phyloP scores from a whole-genome alignment of 2,329 filamentous ascomycete genomes.

The Apiospora pterosperma region DNA sequence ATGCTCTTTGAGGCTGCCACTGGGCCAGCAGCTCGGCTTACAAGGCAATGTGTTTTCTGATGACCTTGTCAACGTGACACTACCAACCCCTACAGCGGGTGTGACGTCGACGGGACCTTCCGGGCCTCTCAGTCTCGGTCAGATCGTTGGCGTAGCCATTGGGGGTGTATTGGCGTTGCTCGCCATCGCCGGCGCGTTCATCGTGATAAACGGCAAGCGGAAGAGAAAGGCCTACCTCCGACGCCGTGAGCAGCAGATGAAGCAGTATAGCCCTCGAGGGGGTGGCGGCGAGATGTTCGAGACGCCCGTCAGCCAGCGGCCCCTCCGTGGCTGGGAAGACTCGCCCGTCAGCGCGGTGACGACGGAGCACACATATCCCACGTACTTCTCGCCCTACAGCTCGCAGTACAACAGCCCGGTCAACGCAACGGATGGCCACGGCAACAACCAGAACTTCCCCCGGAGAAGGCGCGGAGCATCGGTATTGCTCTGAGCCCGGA shows the following conservation, averaged over 20 bases:
- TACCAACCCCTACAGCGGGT: slow-evolving; percentile 38
- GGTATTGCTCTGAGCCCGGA: too few species aligned
- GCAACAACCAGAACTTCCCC: slow-evolving; percentile 25
- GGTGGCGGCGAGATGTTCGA: slow-evolving; percentile 41
- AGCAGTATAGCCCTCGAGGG: slow-evolving; percentile 37
- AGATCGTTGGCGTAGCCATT: slow-evolving; percentile 56
- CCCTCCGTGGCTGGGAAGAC: slow-evolving; percentile 51
- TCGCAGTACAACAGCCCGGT: slow-evolving; percentile 59
- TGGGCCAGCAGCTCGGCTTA: slow-evolving; percentile 46
- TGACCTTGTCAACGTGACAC: slow-evolving; percentile 45
- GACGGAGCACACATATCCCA: slow-evolving; percentile 34
- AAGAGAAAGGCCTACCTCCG: slow-evolving; percentile 50
- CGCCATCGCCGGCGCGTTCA: slow-evolving; percentile 43
- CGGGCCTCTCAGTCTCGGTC: slow-evolving; percentile 48
- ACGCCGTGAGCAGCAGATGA: slow-evolving; percentile 38
- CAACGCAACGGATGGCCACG: slow-evolving; percentile 27
- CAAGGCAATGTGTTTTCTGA: slow-evolving; percentile 51
- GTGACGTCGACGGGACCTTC: slow-evolving; percentile 38
- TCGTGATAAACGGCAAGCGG: slow-evolving; percentile 56
- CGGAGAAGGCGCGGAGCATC: slow-evolving; percentile 31
- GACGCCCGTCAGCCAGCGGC: slow-evolving; percentile 52
- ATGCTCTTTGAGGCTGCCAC: slow-evolving; percentile 50
- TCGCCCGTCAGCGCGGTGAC: slow-evolving; percentile 44
- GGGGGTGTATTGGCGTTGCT: slow-evolving; percentile 48
- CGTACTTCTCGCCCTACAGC: slow-evolving; percentile 57